phyloP scores from a whole-genome alignment of 2,329 filamentous ascomycete species.

The Sporothrix pallida region DNA sequence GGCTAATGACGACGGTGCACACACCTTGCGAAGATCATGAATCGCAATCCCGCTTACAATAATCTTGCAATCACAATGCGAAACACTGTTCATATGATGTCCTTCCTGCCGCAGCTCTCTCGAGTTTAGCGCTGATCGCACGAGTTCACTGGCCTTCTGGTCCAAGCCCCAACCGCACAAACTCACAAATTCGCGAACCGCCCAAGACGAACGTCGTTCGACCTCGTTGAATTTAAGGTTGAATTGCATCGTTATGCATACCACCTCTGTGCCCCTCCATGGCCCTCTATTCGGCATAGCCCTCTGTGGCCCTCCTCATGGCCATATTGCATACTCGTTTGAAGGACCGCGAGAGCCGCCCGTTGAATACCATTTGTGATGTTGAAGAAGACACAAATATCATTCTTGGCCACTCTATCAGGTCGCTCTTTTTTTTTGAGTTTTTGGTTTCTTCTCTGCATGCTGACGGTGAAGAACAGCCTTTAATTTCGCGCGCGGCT shows the following conservation, averaged over 20 bases:
- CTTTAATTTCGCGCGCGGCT: slow-evolving; percentile 33
- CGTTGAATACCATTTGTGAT: background rate
- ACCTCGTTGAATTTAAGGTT: background rate
- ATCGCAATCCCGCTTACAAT: background rate
- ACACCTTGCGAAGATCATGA: slow-evolving; percentile 4
- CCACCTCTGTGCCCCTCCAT: background rate
- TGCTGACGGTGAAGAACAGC: background rate
- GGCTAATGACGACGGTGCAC: background rate
- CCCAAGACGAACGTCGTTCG: background rate
- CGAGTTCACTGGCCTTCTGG: background rate
- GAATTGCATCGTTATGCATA: slow-evolving; percentile 21
- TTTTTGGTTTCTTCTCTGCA: background rate
- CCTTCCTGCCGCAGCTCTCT: background rate
- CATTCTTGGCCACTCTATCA: background rate
- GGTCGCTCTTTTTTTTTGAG: background rate
- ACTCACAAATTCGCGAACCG: background rate
- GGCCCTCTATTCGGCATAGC: too few species aligned
- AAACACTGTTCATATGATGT: background rate
- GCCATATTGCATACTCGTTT: background rate
- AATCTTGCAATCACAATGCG: background rate
- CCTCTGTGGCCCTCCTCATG: too few species aligned
- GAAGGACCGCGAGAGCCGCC: slow-evolving; percentile 21
- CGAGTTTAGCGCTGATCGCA: slow-evolving; percentile 1
- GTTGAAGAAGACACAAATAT: background rate
- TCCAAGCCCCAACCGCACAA: background rate